These are phyloP conservation scores for Ampelocalamus luodianensis DNA, from an alignment of 176 grass and related monocot species.

Conservation along the genomic window DNA sequence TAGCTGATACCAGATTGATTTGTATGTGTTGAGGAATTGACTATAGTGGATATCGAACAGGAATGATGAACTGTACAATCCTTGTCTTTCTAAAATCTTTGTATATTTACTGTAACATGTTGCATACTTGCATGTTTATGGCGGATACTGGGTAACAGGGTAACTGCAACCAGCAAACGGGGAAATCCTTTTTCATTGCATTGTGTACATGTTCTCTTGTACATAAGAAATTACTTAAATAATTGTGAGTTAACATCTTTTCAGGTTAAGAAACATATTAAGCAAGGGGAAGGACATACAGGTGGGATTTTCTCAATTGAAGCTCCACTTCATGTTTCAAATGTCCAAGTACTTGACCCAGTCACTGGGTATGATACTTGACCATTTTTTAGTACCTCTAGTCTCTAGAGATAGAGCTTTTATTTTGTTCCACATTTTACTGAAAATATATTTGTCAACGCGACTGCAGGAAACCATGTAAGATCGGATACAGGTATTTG, in stretches of 20 bases:
- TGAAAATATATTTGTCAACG: not conserved
- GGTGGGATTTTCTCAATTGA: slow-evolving; percentile 98
- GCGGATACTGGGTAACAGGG: not conserved
- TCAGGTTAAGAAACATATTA: slow-evolving; percentile 98
- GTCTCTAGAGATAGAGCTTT: not conserved
- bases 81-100: not conserved
- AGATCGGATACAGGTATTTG: slow-evolving; percentile 77
- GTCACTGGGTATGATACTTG: slow-evolving; percentile 67
- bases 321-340: slow-evolving; percentile 99
- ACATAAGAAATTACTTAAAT: not conserved
- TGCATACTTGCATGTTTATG: not conserved
- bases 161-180: not conserved
- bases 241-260: slow-evolving; percentile 24
- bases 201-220: not conserved
- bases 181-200: not conserved
- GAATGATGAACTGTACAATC: not conserved
- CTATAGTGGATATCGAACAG: slow-evolving; percentile 5
- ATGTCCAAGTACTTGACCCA: slow-evolving; percentile 89
- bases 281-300: slow-evolving; percentile 86
- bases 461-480: slow-evolving; percentile 69
- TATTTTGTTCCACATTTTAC: not conserved
- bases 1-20: not conserved
- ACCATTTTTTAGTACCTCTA: not conserved
- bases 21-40: slow-evolving; percentile 1
- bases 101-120: not conserved